Conservation (phyloP, 768 basidiomycete genomes). For the Hysterangium stoloniferum region DNA sequence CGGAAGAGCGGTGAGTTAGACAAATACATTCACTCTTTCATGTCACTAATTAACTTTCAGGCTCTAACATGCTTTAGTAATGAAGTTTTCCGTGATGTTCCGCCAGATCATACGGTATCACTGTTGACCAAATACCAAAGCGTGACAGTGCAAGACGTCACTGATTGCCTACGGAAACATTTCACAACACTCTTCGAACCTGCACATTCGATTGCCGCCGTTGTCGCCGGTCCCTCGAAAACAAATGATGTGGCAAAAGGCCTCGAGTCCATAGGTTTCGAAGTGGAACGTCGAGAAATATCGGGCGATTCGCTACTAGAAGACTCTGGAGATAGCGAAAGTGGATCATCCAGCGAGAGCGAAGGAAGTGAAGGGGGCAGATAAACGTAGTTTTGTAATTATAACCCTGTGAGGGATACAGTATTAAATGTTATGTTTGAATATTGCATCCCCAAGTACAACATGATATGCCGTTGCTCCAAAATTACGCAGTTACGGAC, state of each 20-base stretch:
- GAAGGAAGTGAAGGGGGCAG: background rate
- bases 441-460: no score
- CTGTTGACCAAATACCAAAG: constrained; percentile 72
- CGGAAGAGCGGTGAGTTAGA: constrained; percentile 65
- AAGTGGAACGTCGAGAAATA: constrained; percentile 65
- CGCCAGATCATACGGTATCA: constrained; percentile 64
- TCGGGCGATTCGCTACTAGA: constrained; percentile 50
- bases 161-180: constrained; percentile 58
- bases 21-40: background rate
- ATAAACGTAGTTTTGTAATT: background rate
- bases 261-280: constrained; percentile 62
- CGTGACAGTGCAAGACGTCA: constrained; percentile 74
- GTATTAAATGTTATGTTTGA: no score
- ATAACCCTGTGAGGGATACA: background rate
- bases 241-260: constrained; percentile 60
- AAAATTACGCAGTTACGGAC: no score
- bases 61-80: constrained; percentile 80
- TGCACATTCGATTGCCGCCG: constrained; percentile 65
- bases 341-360: background rate
- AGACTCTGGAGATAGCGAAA: constrained; percentile 27
- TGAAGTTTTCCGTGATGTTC: constrained; percentile 82
- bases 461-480: no score
- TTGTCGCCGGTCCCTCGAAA: constrained; percentile 79
- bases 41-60: constrained; percentile 31
- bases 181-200: constrained; percentile 82